Base-by-base conservation (phyloP, 257 asterid genomes). In the Salvia hispanica region DNA sequence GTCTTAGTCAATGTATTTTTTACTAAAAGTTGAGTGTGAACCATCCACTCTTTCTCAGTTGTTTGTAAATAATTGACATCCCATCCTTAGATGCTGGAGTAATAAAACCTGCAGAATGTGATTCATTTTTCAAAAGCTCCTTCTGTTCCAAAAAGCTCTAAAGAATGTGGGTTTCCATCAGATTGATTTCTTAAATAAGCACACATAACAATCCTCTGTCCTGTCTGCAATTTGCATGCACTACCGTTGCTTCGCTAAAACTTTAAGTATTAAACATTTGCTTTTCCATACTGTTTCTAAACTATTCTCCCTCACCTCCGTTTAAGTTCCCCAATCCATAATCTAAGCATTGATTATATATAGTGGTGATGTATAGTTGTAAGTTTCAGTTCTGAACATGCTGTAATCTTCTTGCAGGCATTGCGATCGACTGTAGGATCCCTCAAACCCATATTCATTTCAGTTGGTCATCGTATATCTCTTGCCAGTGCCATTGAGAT, bases 381-480 rank as follows among this genome's bases (percentile, higher is more conserved):
- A 62, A 36, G 15, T 52, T 61, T 42, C 43, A 42, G 2, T 46
- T 46, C 7, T 33, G 43, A 57, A 69, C 69, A 48, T 48, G 34
- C 31, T 21, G 44, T 43, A 66, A 73, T 6, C 58, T 14, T 13
- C 13, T 9, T 72, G 85, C 90, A 91, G 96, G 98, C 98, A 68
- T 79, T 92, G 86, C 75, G 71, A 74, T 83, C 96, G 45, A 69
- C 85, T 34, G 52, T 67, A 61, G 84, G 87, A 66, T 85, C 96
- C 34, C 58, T 40, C 58, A 92, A 85, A 68, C 98, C 98, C 34
- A 79, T 90, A 74, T 92, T 86, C 58, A 74, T 92, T 61, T 92
- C 97, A 44, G 78, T 86, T 72, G 98, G 98, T 70, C 98, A 92
- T 69, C 77, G 90, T 65, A 72, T 92, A 45, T 83, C 97, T 59